phyloP scores from a whole-genome alignment of 768 basidiomycete species.

The Mycena indigotica region DNA sequence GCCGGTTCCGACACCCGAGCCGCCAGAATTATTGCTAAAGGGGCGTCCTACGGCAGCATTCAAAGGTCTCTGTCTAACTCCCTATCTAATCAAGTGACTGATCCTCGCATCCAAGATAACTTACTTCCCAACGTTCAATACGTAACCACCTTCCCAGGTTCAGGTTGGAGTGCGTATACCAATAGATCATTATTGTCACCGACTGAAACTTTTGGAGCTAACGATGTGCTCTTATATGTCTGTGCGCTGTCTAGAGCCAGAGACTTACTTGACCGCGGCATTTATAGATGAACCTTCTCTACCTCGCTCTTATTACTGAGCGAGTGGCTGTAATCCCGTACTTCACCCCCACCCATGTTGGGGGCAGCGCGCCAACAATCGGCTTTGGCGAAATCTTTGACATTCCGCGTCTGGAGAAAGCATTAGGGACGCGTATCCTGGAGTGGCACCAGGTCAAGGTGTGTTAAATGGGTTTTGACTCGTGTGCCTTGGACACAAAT shows the following conservation, averaged over 20 bases:
- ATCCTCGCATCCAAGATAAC: slow-evolving; percentile 35
- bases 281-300: slow-evolving; percentile 37
- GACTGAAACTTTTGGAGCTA: slow-evolving; percentile 34
- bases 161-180: slow-evolving; percentile 45
- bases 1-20: not conserved
- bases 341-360: slow-evolving; percentile 38
- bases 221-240: slow-evolving; percentile 49
- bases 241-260: not conserved
- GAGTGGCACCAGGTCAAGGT: slow-evolving; percentile 44
- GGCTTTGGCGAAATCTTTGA: slow-evolving; percentile 33
- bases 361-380: slow-evolving; percentile 28
- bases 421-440: slow-evolving; percentile 32
- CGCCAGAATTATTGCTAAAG: slow-evolving; percentile 14
- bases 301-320: slow-evolving; percentile 35
- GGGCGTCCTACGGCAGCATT: slow-evolving; percentile 46
- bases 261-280: not conserved
- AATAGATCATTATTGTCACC: not conserved
- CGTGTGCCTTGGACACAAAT: not conserved
- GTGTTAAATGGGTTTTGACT: not conserved
- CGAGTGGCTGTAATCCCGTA: slow-evolving; percentile 39
- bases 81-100: not conserved
- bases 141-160: slow-evolving; percentile 49
- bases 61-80: slow-evolving; percentile 30
- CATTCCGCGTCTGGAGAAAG: slow-evolving; percentile 32
- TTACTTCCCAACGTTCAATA: slow-evolving; percentile 46